These are phyloP conservation scores for Penicillium bialowiezense DNA, from an alignment of 495 filamentous ascomycete genomes.

Conservation along the genomic window DNA sequence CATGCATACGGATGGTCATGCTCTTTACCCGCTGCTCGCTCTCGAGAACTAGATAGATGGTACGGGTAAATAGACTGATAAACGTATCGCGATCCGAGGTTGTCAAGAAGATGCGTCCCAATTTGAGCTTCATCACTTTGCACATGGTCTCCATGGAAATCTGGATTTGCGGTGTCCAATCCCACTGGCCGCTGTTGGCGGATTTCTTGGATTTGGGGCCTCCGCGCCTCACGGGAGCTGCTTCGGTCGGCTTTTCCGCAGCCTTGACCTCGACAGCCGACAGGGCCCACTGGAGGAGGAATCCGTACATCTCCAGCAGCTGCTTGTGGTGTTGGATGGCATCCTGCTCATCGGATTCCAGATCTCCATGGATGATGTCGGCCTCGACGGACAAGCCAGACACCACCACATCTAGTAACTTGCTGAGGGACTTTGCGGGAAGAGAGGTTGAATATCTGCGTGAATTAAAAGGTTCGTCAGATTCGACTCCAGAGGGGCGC, in stretches of 20 bases:
- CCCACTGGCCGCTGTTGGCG: conserved; percentile 76
- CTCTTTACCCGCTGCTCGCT: conserved; percentile 91
- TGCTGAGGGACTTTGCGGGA: conserved; percentile 78
- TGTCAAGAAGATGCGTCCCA: conserved; percentile 88
- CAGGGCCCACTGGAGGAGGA: conserved; percentile 91
- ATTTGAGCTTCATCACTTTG: conserved; percentile 89
- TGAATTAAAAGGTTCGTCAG: conserved; percentile 58
- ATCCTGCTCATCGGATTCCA: conserved; percentile 90
- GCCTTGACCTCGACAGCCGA: conserved; percentile 90
- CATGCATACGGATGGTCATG: conserved; percentile 89
- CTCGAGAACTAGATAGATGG: conserved; percentile 89
- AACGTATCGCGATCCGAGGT: conserved; percentile 97
- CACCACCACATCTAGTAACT: conserved; percentile 88
- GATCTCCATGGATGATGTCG: conserved; percentile 78
- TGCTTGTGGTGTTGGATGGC: conserved; percentile 80
- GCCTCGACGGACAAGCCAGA: conserved; percentile 93
- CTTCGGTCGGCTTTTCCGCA: conserved; percentile 75
- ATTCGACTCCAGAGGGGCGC: conserved; percentile 44
- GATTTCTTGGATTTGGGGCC: conserved; percentile 78
- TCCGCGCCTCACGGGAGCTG: conserved; percentile 65
- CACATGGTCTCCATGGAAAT: conserved; percentile 89
- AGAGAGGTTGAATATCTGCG: conserved; percentile 80
- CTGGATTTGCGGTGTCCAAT: conserved; percentile 83
- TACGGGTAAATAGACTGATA: conserved; percentile 86
- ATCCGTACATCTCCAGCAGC: conserved; percentile 90